Evolutionary conservation across 1,284 basidiomycete genomes (phyloP), one percentile per base, ranked within the genome.

Genomic region (Cutaneotrichosporon sp.): DNA sequence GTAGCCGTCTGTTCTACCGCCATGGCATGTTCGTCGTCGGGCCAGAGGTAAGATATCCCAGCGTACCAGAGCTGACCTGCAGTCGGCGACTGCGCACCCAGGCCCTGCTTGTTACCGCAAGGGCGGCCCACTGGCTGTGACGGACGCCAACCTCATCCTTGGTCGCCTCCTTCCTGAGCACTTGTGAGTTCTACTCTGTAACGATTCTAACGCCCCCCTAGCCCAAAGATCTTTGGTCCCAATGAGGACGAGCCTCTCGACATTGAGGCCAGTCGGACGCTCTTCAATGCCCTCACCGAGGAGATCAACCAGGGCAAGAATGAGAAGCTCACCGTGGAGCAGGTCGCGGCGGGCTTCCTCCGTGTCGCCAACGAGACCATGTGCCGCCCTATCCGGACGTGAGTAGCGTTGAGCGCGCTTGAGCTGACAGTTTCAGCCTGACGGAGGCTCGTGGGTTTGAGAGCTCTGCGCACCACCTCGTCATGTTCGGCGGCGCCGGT

Each of bases 101-200:
- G 71, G 69, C 3, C 72, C 70, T 1, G 68, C 69, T 0, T 75
- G 70, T 52, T 77, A 76, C 62, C 65, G 71, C 46, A 80, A 79
- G 62, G 74, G 72, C 16, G 76, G 76, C 5, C 72, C 74, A 0
- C 68, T 78, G 14, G 72, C 75, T 13, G 67, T 76, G 13, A 81
- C 78, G 0, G 78, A 79, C 54, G 78, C 76, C 13, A 79, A 79
- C 63, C 66, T 79, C 14, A 58, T 77, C 20, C 76, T 79, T 4
- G 78, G 78, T 2, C 67, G 78, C 3, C 64, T 79, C 8, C 56
- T 75, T 6, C 73, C 72, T 0, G 85, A 88, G 62, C 89, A 87
- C 67, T 78, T 79, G 64, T 65, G 27, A n/a, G 60, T 56, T 20
- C 8, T 10, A 4, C 1, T 8, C 14, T 14, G 25, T 13, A 18